Conservation (phyloP, 164 flowering plant genomes). For the Chloranthus sessilifolius region DNA sequence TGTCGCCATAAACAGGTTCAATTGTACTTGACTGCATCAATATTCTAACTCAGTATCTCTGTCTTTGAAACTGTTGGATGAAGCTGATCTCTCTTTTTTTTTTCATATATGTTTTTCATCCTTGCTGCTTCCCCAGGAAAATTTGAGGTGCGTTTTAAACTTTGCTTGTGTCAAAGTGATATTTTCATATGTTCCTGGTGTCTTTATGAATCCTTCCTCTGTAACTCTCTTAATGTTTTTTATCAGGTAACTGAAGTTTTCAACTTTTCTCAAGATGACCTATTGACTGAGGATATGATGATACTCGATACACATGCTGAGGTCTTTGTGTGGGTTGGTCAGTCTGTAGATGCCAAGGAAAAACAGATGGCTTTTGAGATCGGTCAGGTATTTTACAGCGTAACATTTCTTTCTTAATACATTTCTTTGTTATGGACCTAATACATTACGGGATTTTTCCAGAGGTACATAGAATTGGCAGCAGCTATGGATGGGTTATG, state of each 20-base stretch:
- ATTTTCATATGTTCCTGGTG: slow-evolving; percentile 3
- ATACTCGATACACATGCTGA: slow-evolving; percentile 96
- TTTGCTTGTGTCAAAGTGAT: not conserved
- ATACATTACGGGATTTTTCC: slow-evolving; percentile 19
- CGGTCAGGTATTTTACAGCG: slow-evolving; percentile 58
- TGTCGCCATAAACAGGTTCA: too few species aligned
- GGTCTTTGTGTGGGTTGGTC: slow-evolving; percentile 98
- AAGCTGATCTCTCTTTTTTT: slow-evolving; percentile 20
- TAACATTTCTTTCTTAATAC: not conserved
- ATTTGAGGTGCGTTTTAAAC: slow-evolving; percentile 61
- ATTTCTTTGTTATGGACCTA: slow-evolving; percentile 1
- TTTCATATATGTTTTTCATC: slow-evolving; percentile 17
- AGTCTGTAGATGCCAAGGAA: slow-evolving; percentile 75
- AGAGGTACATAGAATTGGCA: slow-evolving; percentile 83
- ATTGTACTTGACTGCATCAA: too few species aligned
- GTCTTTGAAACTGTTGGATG: slow-evolving; percentile 4
- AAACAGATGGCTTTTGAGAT: slow-evolving; percentile 88
- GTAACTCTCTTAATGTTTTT: too few species aligned
- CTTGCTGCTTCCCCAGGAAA: slow-evolving; percentile 66
- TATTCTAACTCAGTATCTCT: too few species aligned
- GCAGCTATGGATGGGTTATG: slow-evolving; percentile 71
- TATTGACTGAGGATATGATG: slow-evolving; percentile 89
- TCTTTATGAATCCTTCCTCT: not conserved
- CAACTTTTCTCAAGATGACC: slow-evolving; percentile 95
- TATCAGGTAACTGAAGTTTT: slow-evolving; percentile 89